These are phyloP conservation scores for Aspergillus indologenus DNA, from an alignment of 495 filamentous ascomycete genomes.

Conservation along the genomic window DNA sequence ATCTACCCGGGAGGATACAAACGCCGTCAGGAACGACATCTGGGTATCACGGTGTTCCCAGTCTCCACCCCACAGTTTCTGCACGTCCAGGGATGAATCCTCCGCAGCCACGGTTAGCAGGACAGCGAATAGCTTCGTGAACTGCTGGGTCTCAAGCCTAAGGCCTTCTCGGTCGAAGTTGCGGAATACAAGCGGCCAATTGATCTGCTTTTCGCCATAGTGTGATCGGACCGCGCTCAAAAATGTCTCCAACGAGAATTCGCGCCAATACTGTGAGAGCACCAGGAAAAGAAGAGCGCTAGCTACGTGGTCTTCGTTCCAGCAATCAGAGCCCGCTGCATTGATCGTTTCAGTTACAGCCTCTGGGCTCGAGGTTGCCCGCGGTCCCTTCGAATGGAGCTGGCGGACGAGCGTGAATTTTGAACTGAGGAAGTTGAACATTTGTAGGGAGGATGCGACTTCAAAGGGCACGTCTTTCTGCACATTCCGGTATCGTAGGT, in stretches of 20 bases:
- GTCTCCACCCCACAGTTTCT: constrained; percentile 84
- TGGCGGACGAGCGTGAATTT: constrained; percentile 67
- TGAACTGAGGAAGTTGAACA: constrained; percentile 66
- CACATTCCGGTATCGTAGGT: constrained; percentile 62
- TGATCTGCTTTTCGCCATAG: constrained; percentile 57
- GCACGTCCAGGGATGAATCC: constrained; percentile 64
- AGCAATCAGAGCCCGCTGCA: constrained; percentile 61
- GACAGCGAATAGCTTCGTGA: constrained; percentile 73
- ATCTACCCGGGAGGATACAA: constrained; percentile 73
- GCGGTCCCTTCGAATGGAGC: constrained; percentile 71
- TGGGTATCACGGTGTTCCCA: constrained; percentile 87
- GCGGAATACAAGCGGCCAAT: constrained; percentile 78
- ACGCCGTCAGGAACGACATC: constrained; percentile 84
- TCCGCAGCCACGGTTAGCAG: constrained; percentile 66
- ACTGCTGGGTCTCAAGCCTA: constrained; percentile 71
- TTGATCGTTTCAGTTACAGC: constrained; percentile 61
- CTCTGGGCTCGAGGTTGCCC: constrained; percentile 52
- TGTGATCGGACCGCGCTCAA: constrained; percentile 59
- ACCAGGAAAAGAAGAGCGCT: constrained; percentile 80
- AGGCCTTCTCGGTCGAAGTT: constrained; percentile 80
- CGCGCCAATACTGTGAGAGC: constrained; percentile 59
- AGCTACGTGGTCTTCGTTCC: constrained; percentile 79
- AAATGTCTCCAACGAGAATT: constrained; percentile 71
- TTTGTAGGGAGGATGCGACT: constrained; percentile 68
- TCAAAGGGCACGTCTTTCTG: constrained; percentile 63